Evolutionary conservation across 495 filamentous ascomycete species (phyloP).

Genomic region (Penicillium fimorum): DNA sequence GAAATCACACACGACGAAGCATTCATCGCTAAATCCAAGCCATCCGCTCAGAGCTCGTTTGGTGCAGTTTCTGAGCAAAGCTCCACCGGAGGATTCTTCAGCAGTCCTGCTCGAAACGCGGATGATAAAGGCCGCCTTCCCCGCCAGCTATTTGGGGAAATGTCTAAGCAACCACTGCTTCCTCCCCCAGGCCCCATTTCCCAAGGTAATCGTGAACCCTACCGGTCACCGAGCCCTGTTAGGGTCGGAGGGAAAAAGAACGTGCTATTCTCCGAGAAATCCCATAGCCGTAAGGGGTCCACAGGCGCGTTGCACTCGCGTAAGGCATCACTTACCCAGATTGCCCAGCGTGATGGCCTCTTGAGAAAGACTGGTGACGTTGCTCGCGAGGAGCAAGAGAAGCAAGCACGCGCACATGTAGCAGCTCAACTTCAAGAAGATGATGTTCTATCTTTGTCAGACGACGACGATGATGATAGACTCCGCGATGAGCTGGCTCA

Average conservation of each 20-base stretch:
- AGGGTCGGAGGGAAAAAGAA: slow-evolving; percentile 51
- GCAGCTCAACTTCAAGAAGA: slow-evolving; percentile 40
- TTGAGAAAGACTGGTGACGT: slow-evolving; percentile 27
- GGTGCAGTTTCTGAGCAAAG: slow-evolving; percentile 42
- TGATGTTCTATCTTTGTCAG: slow-evolving; percentile 46
- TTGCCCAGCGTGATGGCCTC: slow-evolving; percentile 33
- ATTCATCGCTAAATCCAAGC: slow-evolving; percentile 49
- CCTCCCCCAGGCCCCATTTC: slow-evolving; percentile 52
- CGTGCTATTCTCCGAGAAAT: slow-evolving; percentile 35
- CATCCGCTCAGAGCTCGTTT: slow-evolving; percentile 68
- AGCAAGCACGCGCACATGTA: slow-evolving; percentile 28
- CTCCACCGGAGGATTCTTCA: slow-evolving; percentile 43
- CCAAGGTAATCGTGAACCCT: slow-evolving; percentile 48
- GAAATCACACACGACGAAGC: slow-evolving; percentile 57
- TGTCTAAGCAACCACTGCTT: slow-evolving; percentile 53
- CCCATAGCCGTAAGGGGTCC: slow-evolving; percentile 54
- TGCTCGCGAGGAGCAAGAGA: slow-evolving; percentile 34
- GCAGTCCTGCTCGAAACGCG: slow-evolving; percentile 28
- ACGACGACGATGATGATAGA: slow-evolving; percentile 63
- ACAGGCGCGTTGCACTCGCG: slow-evolving; percentile 38
- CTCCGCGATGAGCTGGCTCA: slow-evolving; percentile 57
- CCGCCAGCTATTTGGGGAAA: slow-evolving; percentile 64
- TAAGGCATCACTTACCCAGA: slow-evolving; percentile 40
- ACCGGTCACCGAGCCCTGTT: slow-evolving; percentile 78
- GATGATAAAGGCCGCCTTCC: slow-evolving; percentile 22